phyloP scores from a whole-genome alignment of 192 early-diverging fungal genomes.

The Podila epicladia region DNA sequence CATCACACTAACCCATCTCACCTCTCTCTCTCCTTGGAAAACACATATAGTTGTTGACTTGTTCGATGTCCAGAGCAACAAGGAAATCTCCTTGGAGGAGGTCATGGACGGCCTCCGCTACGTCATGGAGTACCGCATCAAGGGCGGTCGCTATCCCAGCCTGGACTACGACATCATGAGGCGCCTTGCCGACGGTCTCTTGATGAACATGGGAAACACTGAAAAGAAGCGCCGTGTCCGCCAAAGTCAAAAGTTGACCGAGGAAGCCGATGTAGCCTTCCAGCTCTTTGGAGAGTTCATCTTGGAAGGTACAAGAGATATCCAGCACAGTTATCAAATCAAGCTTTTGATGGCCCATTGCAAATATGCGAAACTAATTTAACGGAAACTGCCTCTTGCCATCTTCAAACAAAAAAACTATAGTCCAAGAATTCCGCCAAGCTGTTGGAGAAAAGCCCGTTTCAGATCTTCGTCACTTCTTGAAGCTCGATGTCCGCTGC shows the following conservation, averaged over 20 bases:
- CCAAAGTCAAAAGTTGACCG: slow-evolving; percentile 67
- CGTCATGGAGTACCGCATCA: slow-evolving; percentile 93
- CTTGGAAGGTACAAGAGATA: slow-evolving; percentile 67
- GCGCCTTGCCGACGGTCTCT: slow-evolving; percentile 84
- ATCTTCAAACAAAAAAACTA: neutral
- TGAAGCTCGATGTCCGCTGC: slow-evolving; percentile 83
- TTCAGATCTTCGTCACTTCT: slow-evolving; percentile 78
- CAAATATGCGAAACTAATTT: neutral
- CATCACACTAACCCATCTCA: neutral
- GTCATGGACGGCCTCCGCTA: slow-evolving; percentile 91
- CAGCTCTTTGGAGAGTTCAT: slow-evolving; percentile 95
- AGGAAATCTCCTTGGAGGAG: slow-evolving; percentile 78
- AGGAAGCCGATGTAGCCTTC: slow-evolving; percentile 88
- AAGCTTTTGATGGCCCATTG: neutral
- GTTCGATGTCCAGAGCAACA: slow-evolving; percentile 76
- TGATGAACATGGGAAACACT: slow-evolving; percentile 78
- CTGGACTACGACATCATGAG: slow-evolving; percentile 88
- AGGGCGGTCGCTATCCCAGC: slow-evolving; percentile 82
- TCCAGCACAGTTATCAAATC: neutral
- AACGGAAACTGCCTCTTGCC: neutral
- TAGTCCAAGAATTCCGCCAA: slow-evolving; percentile 86
- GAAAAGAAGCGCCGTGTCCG: slow-evolving; percentile 70
- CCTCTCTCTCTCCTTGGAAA: neutral
- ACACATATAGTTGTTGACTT: slow-evolving; percentile 75
- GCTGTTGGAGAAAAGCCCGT: slow-evolving; percentile 80